Evolutionary conservation across 176 grass and related monocot species (phyloP).

Genomic region (Triticum dicoccoides): DNA sequence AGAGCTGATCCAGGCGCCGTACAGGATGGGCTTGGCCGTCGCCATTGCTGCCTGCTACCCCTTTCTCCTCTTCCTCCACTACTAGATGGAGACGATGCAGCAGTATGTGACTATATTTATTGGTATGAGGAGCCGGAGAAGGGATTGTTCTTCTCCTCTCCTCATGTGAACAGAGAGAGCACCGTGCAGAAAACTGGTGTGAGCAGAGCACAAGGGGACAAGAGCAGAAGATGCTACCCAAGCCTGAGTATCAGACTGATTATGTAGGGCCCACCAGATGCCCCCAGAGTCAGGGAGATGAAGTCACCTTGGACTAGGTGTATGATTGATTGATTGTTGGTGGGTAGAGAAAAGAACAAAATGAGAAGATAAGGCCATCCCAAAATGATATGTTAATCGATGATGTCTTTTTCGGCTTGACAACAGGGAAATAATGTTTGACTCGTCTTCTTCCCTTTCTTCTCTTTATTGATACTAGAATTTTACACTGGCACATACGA

Average conservation of each 20-base stretch:
- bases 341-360: neutral
- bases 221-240: neutral
- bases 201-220: neutral
- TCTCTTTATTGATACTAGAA: neutral
- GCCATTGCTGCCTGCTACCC: constrained; percentile 12
- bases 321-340: neutral
- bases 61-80: neutral
- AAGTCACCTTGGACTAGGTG: neutral
- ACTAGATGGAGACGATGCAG: neutral
- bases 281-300: neutral
- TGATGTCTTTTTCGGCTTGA: neutral
- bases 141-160: neutral
- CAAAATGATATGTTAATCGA: neutral
- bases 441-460: neutral
- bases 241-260: neutral
- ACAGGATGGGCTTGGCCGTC: constrained; percentile 44
- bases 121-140: neutral
- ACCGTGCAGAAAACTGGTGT: neutral
- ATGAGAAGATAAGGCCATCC: neutral
- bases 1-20: constrained; percentile 56
- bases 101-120: neutral
- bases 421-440: neutral
- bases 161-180: neutral
- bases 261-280: neutral
- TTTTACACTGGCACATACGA: neutral